Evolutionary conservation across 2,329 filamentous ascomycete species (phyloP).

Genomic region (Xylariaceae sp.): DNA sequence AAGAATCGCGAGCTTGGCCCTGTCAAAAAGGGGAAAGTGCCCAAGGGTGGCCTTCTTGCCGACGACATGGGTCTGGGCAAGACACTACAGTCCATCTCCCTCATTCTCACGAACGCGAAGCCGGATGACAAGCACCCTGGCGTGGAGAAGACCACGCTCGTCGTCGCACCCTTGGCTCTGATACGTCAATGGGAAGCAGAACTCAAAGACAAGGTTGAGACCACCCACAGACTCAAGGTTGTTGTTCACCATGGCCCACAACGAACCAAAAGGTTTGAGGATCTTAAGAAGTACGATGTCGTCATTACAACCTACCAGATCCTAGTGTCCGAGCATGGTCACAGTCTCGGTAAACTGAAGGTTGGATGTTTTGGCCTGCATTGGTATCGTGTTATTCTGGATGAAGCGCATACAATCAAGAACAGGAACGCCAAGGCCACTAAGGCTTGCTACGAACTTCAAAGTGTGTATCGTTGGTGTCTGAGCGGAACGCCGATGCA

Average conservation of each 20-base stretch:
- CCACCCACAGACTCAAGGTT: conserved; percentile 69
- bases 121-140: conserved; percentile 56
- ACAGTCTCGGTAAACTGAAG: conserved; percentile 62
- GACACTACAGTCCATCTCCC: conserved; percentile 86
- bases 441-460: conserved; percentile 81
- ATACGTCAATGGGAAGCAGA: conserved; percentile 98
- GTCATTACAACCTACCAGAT: conserved; percentile 98
- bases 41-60: conserved; percentile 90
- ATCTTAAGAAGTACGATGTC: conserved; percentile 83
- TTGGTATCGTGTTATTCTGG: conserved; percentile 93
- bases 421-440: conserved; percentile 95
- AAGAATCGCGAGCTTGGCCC: conserved; percentile 82
- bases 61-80: conserved; percentile 98
- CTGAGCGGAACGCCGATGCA: conserved; percentile 96
- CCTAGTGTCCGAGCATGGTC: conserved; percentile 81
- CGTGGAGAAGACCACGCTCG: conserved; percentile 75
- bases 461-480: conserved; percentile 90
- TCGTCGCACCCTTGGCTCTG: conserved; percentile 87
- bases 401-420: conserved; percentile 98
- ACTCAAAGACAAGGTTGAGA: conserved; percentile 75
- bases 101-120: conserved; percentile 79
- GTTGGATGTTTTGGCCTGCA: conserved; percentile 84
- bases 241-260: conserved; percentile 87
- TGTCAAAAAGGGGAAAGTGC: conserved; percentile 74
- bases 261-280: conserved; percentile 72